Conservation (phyloP, 1,139 yeast species). For the Nakaseomyces delphensis region DNA sequence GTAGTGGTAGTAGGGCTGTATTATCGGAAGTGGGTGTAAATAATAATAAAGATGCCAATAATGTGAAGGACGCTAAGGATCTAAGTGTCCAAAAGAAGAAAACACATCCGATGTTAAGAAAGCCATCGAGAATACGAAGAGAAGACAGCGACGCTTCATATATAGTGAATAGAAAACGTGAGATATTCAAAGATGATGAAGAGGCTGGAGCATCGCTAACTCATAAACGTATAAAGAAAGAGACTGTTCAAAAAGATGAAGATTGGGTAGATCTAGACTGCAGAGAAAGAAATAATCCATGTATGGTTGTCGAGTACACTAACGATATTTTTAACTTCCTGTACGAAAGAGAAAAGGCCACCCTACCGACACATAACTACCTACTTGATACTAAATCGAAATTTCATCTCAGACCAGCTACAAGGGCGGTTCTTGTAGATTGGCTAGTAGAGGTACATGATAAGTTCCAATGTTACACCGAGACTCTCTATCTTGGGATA, state of each 20-base stretch:
- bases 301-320: constrained; percentile 87
- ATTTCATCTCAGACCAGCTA: constrained; percentile 64
- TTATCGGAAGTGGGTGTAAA: constrained; percentile 1
- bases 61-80: not conserved
- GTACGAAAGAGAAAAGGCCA: constrained; percentile 57
- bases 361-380: constrained; percentile 68
- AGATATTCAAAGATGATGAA: constrained; percentile 8
- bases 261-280: constrained; percentile 70
- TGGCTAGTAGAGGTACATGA: constrained; percentile 93
- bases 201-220: constrained; percentile 1
- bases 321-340: constrained; percentile 74
- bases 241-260: constrained; percentile 23
- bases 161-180: constrained; percentile 11
- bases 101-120: constrained; percentile 5
- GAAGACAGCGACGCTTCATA: constrained; percentile 14
- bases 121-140: constrained; percentile 15
- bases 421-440: constrained; percentile 83
- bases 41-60: not conserved
- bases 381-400: constrained; percentile 34
- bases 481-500: constrained; percentile 76
- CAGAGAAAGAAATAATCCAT: constrained; percentile 75
- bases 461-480: constrained; percentile 78
- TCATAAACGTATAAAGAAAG: constrained; percentile 16
- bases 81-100: constrained; percentile 4
- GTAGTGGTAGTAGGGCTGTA: not conserved